Base-by-base conservation (phyloP, 1,284 basidiomycete species). In the Ceratobasidium sp. region DNA sequence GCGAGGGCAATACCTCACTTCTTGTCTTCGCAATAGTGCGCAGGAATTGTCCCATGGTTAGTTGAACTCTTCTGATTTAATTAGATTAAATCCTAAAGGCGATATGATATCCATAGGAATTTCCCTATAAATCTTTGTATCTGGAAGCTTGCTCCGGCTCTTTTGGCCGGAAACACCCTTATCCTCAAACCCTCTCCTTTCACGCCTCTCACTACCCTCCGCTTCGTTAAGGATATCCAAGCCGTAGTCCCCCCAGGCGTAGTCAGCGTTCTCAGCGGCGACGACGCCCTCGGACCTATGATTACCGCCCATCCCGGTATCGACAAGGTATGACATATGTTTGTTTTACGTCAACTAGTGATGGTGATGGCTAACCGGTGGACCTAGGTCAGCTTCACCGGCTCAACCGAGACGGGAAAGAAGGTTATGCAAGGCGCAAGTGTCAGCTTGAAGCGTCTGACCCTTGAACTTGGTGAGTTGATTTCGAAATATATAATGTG, bases 141-240 rank as follows among this genome's bases (percentile, higher is more conserved):
- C 9, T 96, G 95, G 94, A 97, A 97, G 84, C 87, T 96, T 67
- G 95, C 91, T 8, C 95, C 96, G 29, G 96, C 95, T 4, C 87
- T 97, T 67, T 94, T 96, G 8, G 90, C 90, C 56, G 94, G 94
- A 62, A 95, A 94, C 83, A 92, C 92, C 15, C 91, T 96, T 79
- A 91, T 96, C 76, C 92, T 96, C 90, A 95, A 98, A 84, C 94
- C 96, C 9, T 95, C 95, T 45, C 97, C 98, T 83, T 84, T 95
- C 73, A 97, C 95, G 0, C 97, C 96, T 9, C 87, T 98, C 57
- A 94, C 95, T 31, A 95, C 95, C 19, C 86, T 96, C 29, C 85
- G 86, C 74, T 80, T 87, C 73, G 80, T 86, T 81, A 73, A 75
- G 11, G 76, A 76, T 22, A 73, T 73, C 14, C 59, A 63, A 24